phyloP scores from a whole-genome alignment of 768 basidiomycete species.

The Hygrocybe coccinea region DNA sequence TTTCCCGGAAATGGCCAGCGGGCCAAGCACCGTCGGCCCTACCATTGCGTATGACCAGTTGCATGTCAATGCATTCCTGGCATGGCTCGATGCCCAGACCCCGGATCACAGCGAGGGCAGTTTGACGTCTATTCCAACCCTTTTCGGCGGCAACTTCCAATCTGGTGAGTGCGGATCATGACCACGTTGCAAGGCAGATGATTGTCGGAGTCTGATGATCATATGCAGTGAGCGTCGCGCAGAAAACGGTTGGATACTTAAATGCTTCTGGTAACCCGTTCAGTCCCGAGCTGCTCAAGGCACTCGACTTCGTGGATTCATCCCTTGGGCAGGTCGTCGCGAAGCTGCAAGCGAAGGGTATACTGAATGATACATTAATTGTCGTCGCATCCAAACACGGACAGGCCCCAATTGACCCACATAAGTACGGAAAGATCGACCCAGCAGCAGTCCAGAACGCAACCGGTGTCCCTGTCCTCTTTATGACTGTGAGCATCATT shows the following conservation, averaged over 20 bases:
- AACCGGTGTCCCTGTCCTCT: background rate
- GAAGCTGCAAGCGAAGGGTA: conserved; percentile 2
- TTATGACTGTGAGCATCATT: background rate
- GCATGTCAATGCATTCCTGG: conserved; percentile 5
- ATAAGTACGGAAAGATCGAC: background rate
- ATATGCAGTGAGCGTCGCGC: background rate
- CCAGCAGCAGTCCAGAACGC: conserved; percentile 1
- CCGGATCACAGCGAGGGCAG: background rate
- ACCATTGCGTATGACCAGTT: conserved; percentile 4
- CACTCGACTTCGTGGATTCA: conserved; percentile 1
- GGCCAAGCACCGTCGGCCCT: background rate
- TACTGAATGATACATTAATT: background rate
- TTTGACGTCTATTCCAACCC: background rate
- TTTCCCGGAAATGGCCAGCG: conserved; percentile 2
- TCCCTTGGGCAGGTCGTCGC: conserved; percentile 1
- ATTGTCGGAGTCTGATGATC: background rate
- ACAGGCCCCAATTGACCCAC: conserved; percentile 2
- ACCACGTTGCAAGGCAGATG: background rate
- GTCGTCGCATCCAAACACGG: conserved; percentile 5
- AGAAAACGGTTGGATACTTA: background rate
- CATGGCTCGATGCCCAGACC: conserved; percentile 1
- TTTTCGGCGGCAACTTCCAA: conserved; percentile 6
- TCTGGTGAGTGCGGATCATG: background rate
- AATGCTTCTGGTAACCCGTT: background rate
- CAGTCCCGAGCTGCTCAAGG: background rate